Percentiles rank a stretch among this genome's conserved stretches.
phyloP scores from a whole-genome alignment of 2,329 filamentous ascomycete genomes.

The Stromatinia cepivora region DNA sequence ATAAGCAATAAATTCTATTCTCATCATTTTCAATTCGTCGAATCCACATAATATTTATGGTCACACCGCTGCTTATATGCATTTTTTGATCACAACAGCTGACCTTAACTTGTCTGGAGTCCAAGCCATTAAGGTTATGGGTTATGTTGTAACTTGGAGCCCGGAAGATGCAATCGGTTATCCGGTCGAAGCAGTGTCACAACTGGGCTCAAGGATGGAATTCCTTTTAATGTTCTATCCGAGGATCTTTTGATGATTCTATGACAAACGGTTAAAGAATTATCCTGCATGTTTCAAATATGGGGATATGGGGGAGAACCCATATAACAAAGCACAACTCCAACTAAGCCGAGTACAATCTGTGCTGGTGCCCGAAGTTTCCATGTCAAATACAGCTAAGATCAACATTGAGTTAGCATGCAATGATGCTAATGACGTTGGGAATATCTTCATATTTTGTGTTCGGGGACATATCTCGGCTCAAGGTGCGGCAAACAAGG shows the following conservation, averaged over 20 bases:
- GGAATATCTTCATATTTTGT: constrained; percentile 15
- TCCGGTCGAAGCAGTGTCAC: constrained; percentile 6
- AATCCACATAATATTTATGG: not conserved
- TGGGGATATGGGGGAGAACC: constrained; percentile 1
- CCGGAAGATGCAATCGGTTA: constrained; percentile 9
- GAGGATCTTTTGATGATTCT: constrained; percentile 12
- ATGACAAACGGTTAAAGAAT: constrained; percentile 17
- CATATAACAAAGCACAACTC: not conserved
- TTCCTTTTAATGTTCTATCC: not conserved
- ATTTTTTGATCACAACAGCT: constrained; percentile 17
- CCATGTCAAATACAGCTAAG: not conserved
- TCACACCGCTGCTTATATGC: constrained; percentile 17
- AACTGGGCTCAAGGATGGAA: constrained; percentile 6
- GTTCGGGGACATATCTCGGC: constrained; percentile 1
- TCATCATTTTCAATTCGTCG: not conserved
- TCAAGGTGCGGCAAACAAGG: constrained; percentile 9
- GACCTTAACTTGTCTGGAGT: not conserved
- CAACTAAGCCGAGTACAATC: not conserved
- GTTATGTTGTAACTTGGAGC: constrained; percentile 7
- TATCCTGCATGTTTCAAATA: constrained; percentile 9
- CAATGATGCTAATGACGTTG: not conserved
- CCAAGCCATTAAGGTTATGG: not conserved
- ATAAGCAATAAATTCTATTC: not conserved
- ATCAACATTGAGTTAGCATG: not conserved
- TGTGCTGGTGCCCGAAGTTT: not conserved